Conservation (phyloP, 192 early-diverging fungal genomes). For the Coemansia sp. region DNA sequence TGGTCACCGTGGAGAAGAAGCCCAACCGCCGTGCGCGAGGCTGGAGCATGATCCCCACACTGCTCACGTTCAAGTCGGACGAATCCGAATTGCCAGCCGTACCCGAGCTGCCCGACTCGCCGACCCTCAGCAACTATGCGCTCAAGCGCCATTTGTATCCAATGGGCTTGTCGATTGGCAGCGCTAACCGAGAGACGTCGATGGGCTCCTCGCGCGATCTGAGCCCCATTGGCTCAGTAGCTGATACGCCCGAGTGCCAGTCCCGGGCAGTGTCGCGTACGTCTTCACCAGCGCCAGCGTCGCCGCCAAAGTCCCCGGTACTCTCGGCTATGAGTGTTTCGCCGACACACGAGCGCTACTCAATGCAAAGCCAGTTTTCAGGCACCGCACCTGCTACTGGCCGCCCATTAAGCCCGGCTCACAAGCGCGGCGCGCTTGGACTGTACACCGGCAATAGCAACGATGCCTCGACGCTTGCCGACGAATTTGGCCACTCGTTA, state of each 20-base stretch:
- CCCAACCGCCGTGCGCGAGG: constrained; percentile 34
- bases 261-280: constrained; percentile 26
- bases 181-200: constrained; percentile 18
- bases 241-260: constrained; percentile 14
- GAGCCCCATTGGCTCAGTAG: constrained; percentile 21
- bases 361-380: constrained; percentile 32
- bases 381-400: neutral
- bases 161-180: constrained; percentile 43
- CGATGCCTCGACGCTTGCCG: constrained; percentile 26
- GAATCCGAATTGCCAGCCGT: constrained; percentile 8
- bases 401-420: constrained; percentile 32
- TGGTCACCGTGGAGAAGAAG: constrained; percentile 8
- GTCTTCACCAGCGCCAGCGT: constrained; percentile 13
- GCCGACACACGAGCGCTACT: constrained; percentile 25
- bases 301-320: constrained; percentile 26
- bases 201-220: constrained; percentile 37
- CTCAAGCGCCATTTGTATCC: constrained; percentile 50
- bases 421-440: constrained; percentile 46
- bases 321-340: constrained; percentile 20
- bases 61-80: constrained; percentile 36
- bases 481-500: constrained; percentile 41
- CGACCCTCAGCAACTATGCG: constrained; percentile 27
- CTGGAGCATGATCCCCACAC: constrained; percentile 51
- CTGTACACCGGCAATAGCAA: constrained; percentile 29
- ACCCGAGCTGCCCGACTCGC: constrained; percentile 38